A percentile compares a stretch with the other conserved stretches of the same genome.
phyloP scores from a whole-genome alignment of 352 stramenopile species.

The Aphanomyces astaci region DNA sequence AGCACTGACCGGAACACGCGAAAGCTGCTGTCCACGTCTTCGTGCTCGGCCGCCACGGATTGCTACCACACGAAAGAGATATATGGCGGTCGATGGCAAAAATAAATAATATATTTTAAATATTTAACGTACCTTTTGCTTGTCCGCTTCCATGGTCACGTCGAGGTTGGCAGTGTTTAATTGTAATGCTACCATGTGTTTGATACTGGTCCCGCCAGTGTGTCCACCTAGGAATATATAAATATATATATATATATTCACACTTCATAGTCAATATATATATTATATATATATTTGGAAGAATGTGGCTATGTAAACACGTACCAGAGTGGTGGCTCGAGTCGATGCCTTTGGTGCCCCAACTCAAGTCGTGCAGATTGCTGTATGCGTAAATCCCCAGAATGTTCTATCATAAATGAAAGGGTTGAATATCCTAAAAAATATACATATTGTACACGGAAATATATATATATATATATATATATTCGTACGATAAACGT shows the following conservation, averaged over 20 bases:
- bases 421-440: not conserved
- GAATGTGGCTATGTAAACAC: too few relatives aligned
- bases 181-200: conserved; percentile 41
- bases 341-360: conserved; percentile 32
- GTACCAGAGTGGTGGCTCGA: conserved; percentile 3
- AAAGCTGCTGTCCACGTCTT: conserved; percentile 46
- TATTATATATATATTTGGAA: too few relatives aligned
- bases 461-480: not conserved
- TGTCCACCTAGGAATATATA: not conserved
- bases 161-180: conserved; percentile 23
- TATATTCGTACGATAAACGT: conserved; percentile 28
- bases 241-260: too few relatives aligned
- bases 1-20: conserved; percentile 36
- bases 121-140: conserved; percentile 23
- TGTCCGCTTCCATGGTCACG: conserved; percentile 29
- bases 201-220: conserved; percentile 26
- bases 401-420: conserved; percentile 26
- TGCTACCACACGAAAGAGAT: conserved; percentile 3
- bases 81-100: too few relatives aligned
- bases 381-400: conserved; percentile 38
- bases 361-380: conserved; percentile 34
- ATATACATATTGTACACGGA: too few relatives aligned
- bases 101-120: not conserved
- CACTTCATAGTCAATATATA: too few relatives aligned
- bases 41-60: conserved; percentile 29